These are phyloP conservation scores for Fusarium devonianum DNA, from an alignment of 2,329 filamentous ascomycete species.

Conservation along the genomic window DNA sequence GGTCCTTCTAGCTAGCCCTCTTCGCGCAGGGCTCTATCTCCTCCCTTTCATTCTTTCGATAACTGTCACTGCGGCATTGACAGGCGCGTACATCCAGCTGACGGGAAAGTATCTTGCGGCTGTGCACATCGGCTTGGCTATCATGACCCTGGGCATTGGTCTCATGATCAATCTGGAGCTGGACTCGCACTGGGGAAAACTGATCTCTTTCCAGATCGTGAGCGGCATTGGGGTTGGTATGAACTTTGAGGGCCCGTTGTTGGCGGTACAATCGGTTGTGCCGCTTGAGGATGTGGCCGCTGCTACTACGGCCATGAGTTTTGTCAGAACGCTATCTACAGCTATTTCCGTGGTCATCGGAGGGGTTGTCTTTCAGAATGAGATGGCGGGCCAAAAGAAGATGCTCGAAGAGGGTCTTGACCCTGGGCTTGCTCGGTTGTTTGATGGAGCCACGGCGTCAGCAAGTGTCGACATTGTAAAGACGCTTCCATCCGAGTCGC, in stretches of 20 bases:
- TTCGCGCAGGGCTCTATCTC: constrained; percentile 67
- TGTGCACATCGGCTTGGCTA: constrained; percentile 60
- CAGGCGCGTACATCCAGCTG: constrained; percentile 55
- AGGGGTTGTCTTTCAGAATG: constrained; percentile 75
- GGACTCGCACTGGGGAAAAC: constrained; percentile 54
- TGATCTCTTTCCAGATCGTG: constrained; percentile 65
- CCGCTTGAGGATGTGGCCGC: constrained; percentile 66
- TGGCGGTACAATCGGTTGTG: constrained; percentile 70
- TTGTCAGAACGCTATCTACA: constrained; percentile 68
- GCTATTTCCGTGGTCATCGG: constrained; percentile 72
- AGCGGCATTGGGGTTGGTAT: constrained; percentile 67
- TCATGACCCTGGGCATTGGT: constrained; percentile 67
- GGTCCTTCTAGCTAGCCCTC: constrained; percentile 65
- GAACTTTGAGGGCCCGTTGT: constrained; percentile 68
- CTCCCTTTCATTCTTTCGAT: constrained; percentile 66
- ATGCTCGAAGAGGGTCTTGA: constrained; percentile 56
- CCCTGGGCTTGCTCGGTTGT: constrained; percentile 51
- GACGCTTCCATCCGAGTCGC: constrained; percentile 27
- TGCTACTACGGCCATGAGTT: constrained; percentile 68
- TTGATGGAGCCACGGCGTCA: constrained; percentile 63
- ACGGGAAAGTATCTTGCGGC: constrained; percentile 66
- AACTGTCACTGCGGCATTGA: constrained; percentile 51
- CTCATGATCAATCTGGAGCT: constrained; percentile 63
- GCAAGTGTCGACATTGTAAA: constrained; percentile 63
- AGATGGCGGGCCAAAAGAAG: constrained; percentile 60